These are phyloP conservation scores for Penicillium coffeae DNA, from an alignment of 495 filamentous ascomycete genomes.

Conservation along the genomic window DNA sequence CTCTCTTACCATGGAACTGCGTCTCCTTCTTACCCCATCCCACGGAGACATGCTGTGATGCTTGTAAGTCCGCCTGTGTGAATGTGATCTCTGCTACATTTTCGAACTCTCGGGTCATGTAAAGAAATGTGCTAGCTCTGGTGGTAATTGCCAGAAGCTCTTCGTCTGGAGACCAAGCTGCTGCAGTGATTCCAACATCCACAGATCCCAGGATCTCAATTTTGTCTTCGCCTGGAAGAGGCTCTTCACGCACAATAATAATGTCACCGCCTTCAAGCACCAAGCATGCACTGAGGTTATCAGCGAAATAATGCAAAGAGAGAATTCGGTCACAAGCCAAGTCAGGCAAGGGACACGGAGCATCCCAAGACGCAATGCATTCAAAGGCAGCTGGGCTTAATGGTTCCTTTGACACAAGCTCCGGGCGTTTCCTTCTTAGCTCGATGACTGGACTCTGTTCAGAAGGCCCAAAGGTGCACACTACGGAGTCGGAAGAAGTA, in stretches of 20 bases:
- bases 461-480: conserved; percentile 74
- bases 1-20: conserved; percentile 92
- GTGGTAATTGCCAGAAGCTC: conserved; percentile 83
- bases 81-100: conserved; percentile 70
- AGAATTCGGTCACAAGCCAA: conserved; percentile 67
- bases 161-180: conserved; percentile 92
- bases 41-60: conserved; percentile 93
- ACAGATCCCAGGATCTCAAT: conserved; percentile 94
- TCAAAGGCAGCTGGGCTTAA: conserved; percentile 38
- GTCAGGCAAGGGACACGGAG: conserved; percentile 64
- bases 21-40: conserved; percentile 99
- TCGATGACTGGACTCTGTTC: conserved; percentile 59
- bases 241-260: conserved; percentile 73
- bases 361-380: conserved; percentile 82
- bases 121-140: conserved; percentile 70
- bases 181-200: conserved; percentile 83
- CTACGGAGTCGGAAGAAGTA: conserved; percentile 60
- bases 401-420: conserved; percentile 33
- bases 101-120: conserved; percentile 92
- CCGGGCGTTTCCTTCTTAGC: conserved; percentile 47
- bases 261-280: conserved; percentile 91
- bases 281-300: conserved; percentile 69
- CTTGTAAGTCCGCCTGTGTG: conserved; percentile 70
- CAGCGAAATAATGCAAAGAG: conserved; percentile 78
- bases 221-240: conserved; percentile 62